Conservation (phyloP, 768 basidiomycete genomes). For the Russula lepida region DNA sequence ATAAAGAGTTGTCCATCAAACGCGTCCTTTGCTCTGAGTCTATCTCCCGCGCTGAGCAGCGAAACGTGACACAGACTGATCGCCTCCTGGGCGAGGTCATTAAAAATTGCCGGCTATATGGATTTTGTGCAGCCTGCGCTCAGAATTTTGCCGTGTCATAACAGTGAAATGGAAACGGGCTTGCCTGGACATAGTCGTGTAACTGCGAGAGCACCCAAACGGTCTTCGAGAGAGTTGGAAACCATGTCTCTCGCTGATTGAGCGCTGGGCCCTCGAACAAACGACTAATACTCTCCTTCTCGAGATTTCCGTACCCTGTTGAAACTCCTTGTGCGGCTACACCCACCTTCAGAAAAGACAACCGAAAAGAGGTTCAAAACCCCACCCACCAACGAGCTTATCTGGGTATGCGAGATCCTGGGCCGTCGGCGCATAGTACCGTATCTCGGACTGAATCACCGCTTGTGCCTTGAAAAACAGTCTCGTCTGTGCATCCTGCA, state of each 20-base stretch:
- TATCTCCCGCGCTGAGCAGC: conserved; percentile 62
- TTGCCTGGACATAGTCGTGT: conserved; percentile 86
- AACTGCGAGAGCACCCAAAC: conserved; percentile 89
- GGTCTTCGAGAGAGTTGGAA: conserved; percentile 79
- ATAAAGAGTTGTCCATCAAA: conserved; percentile 82
- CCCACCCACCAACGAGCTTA: conserved; percentile 59
- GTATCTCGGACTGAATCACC: conserved; percentile 80
- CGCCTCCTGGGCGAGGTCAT: conserved; percentile 94
- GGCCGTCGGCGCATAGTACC: conserved; percentile 66
- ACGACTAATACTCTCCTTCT: conserved; percentile 62
- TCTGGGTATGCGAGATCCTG: conserved; percentile 86
- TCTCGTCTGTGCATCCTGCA: conserved; percentile 94
- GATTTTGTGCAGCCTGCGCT: not conserved
- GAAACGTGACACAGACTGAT: conserved; percentile 76
- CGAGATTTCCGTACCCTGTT: conserved; percentile 41
- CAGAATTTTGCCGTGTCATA: not conserved
- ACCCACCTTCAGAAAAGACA: not conserved
- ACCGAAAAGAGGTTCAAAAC: not conserved
- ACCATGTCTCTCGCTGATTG: conserved; percentile 82
- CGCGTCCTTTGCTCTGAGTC: conserved; percentile 43
- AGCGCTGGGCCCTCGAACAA: conserved; percentile 63
- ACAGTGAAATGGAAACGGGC: conserved; percentile 10
- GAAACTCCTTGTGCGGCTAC: conserved; percentile 40
- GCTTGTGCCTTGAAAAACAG: conserved; percentile 95
- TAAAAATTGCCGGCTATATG: conserved; percentile 82